Evolutionary conservation across 371 early-diverging fungal genomes (phyloP).

Genomic region (Mucor velutinosus): DNA sequence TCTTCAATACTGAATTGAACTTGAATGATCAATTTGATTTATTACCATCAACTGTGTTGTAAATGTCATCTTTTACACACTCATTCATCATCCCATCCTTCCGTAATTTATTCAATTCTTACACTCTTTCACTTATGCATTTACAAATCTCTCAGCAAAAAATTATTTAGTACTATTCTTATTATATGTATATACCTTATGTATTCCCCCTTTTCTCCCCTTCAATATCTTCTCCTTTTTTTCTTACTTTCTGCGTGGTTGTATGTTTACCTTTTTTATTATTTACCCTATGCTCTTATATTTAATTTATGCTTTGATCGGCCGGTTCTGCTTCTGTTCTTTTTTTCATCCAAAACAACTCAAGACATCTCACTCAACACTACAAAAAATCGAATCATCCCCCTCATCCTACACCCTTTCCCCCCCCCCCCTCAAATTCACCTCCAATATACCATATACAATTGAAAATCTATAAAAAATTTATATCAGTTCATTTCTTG

Average conservation of each 20-base stretch:
- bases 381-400: neutral
- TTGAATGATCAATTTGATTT: conserved; percentile 8
- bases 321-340: conserved; percentile 27
- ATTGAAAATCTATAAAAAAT: neutral
- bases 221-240: neutral
- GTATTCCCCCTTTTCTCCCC: neutral
- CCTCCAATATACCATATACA: neutral
- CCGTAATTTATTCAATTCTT: conserved; percentile 2
- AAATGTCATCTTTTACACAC: neutral
- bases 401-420: neutral
- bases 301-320: conserved; percentile 29
- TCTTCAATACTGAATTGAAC: conserved; percentile 17
- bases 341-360: neutral
- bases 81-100: conserved; percentile 1
- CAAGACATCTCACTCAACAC: neutral
- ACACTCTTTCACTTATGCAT: conserved; percentile 14
- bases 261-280: conserved; percentile 11
- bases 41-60: neutral
- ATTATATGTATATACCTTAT: conserved; percentile 13
- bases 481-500: neutral
- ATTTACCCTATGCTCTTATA: conserved; percentile 3
- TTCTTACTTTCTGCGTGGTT: conserved; percentile 16
- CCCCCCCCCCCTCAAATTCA: neutral
- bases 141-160: neutral
- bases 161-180: neutral